These are phyloP conservation scores for Magnolia changhungtana DNA, from an alignment of 164 flowering plant genomes.

Conservation along the genomic window DNA sequence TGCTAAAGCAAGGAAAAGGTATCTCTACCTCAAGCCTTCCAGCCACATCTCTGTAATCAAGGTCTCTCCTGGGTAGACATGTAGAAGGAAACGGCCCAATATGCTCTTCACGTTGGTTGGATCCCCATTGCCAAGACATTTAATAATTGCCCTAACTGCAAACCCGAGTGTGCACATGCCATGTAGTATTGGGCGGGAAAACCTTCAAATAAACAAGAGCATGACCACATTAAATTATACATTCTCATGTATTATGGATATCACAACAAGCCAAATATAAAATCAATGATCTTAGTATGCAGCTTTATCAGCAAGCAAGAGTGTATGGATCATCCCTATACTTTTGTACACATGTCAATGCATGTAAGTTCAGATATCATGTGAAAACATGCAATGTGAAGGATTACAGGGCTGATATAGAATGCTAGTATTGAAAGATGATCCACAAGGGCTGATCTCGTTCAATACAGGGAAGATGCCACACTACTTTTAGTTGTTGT, in stretches of 20 bases:
- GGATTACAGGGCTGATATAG: too few species aligned
- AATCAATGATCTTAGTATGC: background rate
- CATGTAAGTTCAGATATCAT: too few species aligned
- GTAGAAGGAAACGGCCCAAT: constrained; percentile 73
- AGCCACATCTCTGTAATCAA: constrained; percentile 95
- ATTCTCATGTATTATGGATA: background rate
- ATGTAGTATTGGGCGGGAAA: constrained; percentile 88
- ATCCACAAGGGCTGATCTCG: too few species aligned
- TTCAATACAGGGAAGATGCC: too few species aligned
- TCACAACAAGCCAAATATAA: background rate
- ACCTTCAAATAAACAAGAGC: constrained; percentile 37
- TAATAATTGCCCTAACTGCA: constrained; percentile 81
- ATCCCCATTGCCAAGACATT: constrained; percentile 68
- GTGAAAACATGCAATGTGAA: too few species aligned
- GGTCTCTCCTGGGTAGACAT: constrained; percentile 92
- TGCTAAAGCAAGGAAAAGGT: background rate
- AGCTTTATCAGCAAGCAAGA: background rate
- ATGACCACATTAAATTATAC: background rate
- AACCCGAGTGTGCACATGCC: constrained; percentile 93
- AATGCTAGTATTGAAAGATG: too few species aligned
- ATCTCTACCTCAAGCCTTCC: constrained; percentile 56
- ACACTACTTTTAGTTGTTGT: too few species aligned
- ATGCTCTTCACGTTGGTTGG: constrained; percentile 55
- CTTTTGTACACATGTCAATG: too few species aligned
- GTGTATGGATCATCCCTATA: too few species aligned